phyloP scores from a whole-genome alignment of 495 filamentous ascomycete genomes.

The Podospora australis region DNA sequence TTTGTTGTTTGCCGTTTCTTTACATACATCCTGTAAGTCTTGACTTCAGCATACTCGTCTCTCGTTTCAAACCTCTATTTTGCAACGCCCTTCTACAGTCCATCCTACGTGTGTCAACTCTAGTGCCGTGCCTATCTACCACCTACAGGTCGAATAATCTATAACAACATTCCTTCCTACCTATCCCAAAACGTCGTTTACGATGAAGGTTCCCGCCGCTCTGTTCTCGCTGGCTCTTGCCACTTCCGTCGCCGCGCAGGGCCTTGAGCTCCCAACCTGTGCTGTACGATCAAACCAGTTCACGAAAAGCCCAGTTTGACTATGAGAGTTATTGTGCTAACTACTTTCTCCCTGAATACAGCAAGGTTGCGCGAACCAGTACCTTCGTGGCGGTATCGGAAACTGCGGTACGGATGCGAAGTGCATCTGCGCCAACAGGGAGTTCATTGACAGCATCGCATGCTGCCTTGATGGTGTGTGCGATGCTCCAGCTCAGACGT shows the following conservation, averaged over 20 bases:
- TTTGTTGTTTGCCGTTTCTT: background rate
- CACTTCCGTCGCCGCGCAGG: constrained; percentile 32
- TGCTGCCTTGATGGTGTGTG: constrained; percentile 62
- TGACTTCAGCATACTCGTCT: constrained; percentile 1
- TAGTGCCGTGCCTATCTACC: background rate
- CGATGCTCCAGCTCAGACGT: constrained; percentile 44
- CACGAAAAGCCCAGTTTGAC: background rate
- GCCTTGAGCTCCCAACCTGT: constrained; percentile 46
- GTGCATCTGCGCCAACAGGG: constrained; percentile 61
- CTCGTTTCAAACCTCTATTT: too few relatives aligned
- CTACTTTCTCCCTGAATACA: constrained; percentile 19
- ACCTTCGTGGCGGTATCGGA: constrained; percentile 40
- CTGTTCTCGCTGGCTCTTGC: constrained; percentile 28
- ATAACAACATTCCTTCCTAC: background rate
- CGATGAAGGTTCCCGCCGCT: constrained; percentile 33
- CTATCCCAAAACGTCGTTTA: too few relatives aligned
- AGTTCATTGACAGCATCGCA: constrained; percentile 55
- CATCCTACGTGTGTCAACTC: background rate
- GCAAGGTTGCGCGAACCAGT: constrained; percentile 48
- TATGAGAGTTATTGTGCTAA: background rate
- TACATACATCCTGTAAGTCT: background rate
- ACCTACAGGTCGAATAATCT: background rate
- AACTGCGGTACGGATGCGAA: constrained; percentile 51
- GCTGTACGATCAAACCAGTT: constrained; percentile 35
- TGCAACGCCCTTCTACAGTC: too few relatives aligned